A percentile compares a stretch with the other conserved stretches of the same genome.
Conservation (phyloP, 495 filamentous ascomycete genomes). For the Aspergillus ostianus region DNA sequence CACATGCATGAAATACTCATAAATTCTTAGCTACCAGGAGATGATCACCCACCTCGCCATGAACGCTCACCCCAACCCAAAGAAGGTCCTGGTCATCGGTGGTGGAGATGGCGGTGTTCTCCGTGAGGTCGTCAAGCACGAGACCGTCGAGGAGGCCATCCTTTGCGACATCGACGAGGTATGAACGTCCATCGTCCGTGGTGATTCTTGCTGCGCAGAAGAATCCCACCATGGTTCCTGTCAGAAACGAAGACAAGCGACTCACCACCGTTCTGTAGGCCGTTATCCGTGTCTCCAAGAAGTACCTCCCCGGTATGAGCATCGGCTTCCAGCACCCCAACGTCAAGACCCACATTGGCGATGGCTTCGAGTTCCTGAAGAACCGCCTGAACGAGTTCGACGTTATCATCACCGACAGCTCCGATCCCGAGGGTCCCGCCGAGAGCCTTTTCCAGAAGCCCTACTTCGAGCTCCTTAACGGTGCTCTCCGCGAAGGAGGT, state of each 20-base stretch:
- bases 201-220: neutral
- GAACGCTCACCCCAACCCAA: constrained; percentile 96
- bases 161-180: constrained; percentile 99
- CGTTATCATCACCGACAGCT: constrained; percentile 99
- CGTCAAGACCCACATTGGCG: constrained; percentile 85
- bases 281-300: constrained; percentile 96
- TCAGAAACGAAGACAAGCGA: neutral
- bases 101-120: constrained; percentile 96
- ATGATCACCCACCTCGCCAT: constrained; percentile 99
- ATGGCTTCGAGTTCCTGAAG: constrained; percentile 96
- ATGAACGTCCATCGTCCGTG: constrained; percentile 16
- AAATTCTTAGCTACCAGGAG: constrained; percentile 79
- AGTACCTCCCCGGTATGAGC: constrained; percentile 95
- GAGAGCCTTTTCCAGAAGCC: constrained; percentile 97
- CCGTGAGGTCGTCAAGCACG: constrained; percentile 97
- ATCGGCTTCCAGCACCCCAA: constrained; percentile 91
- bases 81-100: constrained; percentile 97
- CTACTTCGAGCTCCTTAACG: constrained; percentile 91
- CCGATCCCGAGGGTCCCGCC: constrained; percentile 94
- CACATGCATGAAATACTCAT: neutral
- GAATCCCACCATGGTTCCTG: neutral
- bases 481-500: constrained; percentile 88
- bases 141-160: constrained; percentile 84
- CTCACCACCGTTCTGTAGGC: constrained; percentile 50
- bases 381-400: constrained; percentile 94